Base-by-base conservation (phyloP, 495 filamentous ascomycete species). In the Penicilliopsis zonata region DNA sequence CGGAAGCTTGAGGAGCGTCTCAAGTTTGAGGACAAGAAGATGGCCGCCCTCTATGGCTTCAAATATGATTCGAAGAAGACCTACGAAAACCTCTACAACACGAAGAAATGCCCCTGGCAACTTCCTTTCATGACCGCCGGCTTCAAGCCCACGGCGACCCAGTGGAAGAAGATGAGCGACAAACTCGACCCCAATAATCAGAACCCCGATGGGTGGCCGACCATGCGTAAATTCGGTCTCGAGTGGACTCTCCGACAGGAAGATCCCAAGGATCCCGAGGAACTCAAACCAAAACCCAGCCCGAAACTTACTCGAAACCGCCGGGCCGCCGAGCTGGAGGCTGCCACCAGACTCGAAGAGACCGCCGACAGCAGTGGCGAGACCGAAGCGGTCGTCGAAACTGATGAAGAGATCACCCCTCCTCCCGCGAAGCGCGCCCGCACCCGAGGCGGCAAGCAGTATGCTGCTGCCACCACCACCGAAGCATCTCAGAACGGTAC, bases 201-300 rank as follows among this genome's bases (percentile, higher is more conserved):
- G 4, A 65, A 67, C 33, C 55, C 54, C 10, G 62, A 66, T 44
- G 49, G 50, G 9, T 65, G 57, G 53, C 37, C 41, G 4, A 41
- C 46, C 2, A 33, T 63, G 27, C 40, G 39, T 5, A 59, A 42
- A 10, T 41, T 57, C 20, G 55, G 50, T 4, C 34, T 56, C 5
- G 59, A 63, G 18, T 42, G 53, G 25, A 41, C 53, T 10, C 54
- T 59, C 18, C 52, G 49, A 18, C 43, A 55, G 25, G 58, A 54
- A 30, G 55, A 81, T 63, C 52, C 72, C 43, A 52, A 72, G 46
- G 19, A 70, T 42, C 30, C 65, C 35, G 37, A 46, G 39, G 48
- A 78, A 53, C 42, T 70, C 47, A 17, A 70, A 18, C 43, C 71
- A 61, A 40, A 72, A 59, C 44, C 69, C 53, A 41, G 77, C n/a